Evolutionary conservation across 1,284 basidiomycete species (phyloP).

Genomic region (Tylopilus sp.): DNA sequence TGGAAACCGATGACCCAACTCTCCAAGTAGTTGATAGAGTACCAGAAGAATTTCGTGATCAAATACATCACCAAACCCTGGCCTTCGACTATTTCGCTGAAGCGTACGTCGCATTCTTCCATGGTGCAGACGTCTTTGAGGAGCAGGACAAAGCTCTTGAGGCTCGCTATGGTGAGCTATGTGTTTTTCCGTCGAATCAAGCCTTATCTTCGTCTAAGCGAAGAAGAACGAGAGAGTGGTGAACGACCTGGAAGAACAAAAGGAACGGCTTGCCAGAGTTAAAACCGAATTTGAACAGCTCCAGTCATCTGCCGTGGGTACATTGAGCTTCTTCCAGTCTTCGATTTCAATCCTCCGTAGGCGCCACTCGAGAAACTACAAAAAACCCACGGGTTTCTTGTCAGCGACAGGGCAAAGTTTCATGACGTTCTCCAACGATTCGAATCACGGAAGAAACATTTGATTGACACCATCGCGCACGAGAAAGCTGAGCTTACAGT

Average conservation of each 20-base stretch:
- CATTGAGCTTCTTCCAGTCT: neutral
- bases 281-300: constrained; percentile 56
- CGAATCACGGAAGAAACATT: constrained; percentile 59
- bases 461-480: constrained; percentile 56
- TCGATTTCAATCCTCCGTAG: constrained; percentile 36
- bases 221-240: constrained; percentile 64
- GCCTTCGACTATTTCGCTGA: constrained; percentile 71
- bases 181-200: neutral
- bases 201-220: constrained; percentile 39
- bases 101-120: constrained; percentile 71
- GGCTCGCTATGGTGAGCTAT: constrained; percentile 64
- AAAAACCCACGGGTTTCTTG: constrained; percentile 53
- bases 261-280: constrained; percentile 42
- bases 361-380: constrained; percentile 62
- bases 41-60: constrained; percentile 69
- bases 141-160: constrained; percentile 68
- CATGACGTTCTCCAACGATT: constrained; percentile 62
- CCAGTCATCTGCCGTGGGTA: constrained; percentile 53
- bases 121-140: constrained; percentile 66
- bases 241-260: constrained; percentile 56
- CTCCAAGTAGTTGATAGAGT: constrained; percentile 59
- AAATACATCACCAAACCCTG: constrained; percentile 67
- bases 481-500: constrained; percentile 60
- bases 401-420: constrained; percentile 66
- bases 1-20: constrained; percentile 59